Base-by-base conservation (phyloP, 352 stramenopile genomes). In the Phytophthora pseudosyringae region DNA sequence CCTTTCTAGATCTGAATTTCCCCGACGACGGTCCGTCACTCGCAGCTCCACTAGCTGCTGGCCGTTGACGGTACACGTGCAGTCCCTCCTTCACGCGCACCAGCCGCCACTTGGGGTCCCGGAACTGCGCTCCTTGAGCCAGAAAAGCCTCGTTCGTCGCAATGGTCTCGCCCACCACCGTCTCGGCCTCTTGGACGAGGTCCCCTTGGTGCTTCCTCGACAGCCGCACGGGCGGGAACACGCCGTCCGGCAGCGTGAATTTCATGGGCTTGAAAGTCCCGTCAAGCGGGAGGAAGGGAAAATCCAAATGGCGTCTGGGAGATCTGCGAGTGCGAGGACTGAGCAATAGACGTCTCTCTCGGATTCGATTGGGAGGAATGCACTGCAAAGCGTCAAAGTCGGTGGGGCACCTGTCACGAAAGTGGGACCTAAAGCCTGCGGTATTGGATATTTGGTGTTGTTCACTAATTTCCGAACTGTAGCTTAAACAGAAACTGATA, bases 81-180 rank as follows among this genome's bases (percentile, higher is more conserved):
- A 83, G 28, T 47, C 70, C 67, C n/a, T 88, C 67, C 44, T 79
- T 86, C 39, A 63, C 40, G 3, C 73, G 73, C 18, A 88, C 61
- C 13, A 64, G 40, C 57, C 62, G 64, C 77, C 79, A 90, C 12
- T 75, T 41, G 2, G 63, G 29, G n/a, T 52, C 57, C 3, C 46
- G 56, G 41, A 90, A 62, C 8, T 25, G 28, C 10, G 56, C 56
- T 52, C 64, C 55, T 7, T 67, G 44, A 1, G 66, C 43, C 6
- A 83, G 33, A 64, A 74, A 84, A 21, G 55, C 48, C 60, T 83
- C 70, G 54, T 83, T 74, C 13, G 61, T 67, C 26, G 58, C 64
- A n/a, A 87, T 35, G 18, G 69, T 81, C 52, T 86, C 78, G 16
- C 31, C 66, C 15, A 87, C 62, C 1, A 87, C 67, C 13, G 69